Evolutionary conservation across 1,284 basidiomycete genomes (phyloP), one percentile per base, ranked within the genome.

Genomic region (Boletus smithii): DNA sequence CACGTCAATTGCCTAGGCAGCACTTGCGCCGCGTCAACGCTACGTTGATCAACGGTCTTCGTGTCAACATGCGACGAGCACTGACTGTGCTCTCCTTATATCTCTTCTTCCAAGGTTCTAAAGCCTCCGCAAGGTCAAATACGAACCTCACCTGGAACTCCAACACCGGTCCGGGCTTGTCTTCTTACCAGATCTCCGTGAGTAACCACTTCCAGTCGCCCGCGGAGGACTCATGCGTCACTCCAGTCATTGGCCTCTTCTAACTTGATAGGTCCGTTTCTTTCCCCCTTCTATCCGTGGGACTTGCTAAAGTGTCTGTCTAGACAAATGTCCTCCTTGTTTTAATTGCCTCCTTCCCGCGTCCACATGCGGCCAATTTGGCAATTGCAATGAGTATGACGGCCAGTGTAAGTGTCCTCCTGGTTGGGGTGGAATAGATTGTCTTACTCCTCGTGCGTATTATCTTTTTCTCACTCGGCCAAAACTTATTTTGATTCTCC

Each of bases 341-440:
- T 88, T 88, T 71, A 88, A 88, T 64, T 88, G 85, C 56, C 73
- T 83, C 37, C 70, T 88, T 5, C 84, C 85, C 3, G 80, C 77
- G 8, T 88, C 85, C 65, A 81, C 73, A 13, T 88, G 85, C 55
- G 83, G 81, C 11, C 83, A 87, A 59, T 88, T 78, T 50, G 88
- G 87, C 29, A 73, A 80, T 48, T 91, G 88, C 67, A 85, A 85
- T 56, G 74, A 78, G 48, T 90, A 82, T 57, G 83, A 91, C 55
- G 88, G 88, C 1, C 85, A 87, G 56, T 91, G 89, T 67, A 75
- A 81, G 57, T 91, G 88, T 62, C 85, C 86, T 0, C 75, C 83
- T n/a, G 88, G 88, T 11, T 91, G 86, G 71, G 88, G 87, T 18
- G 88, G 89, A 5, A 83, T 86, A 49, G 88, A 91, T 64, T 91